Evolutionary conservation across 805 yeast genomes (phyloP).

Genomic region (Wickerhamomyces sydowiorum): DNA sequence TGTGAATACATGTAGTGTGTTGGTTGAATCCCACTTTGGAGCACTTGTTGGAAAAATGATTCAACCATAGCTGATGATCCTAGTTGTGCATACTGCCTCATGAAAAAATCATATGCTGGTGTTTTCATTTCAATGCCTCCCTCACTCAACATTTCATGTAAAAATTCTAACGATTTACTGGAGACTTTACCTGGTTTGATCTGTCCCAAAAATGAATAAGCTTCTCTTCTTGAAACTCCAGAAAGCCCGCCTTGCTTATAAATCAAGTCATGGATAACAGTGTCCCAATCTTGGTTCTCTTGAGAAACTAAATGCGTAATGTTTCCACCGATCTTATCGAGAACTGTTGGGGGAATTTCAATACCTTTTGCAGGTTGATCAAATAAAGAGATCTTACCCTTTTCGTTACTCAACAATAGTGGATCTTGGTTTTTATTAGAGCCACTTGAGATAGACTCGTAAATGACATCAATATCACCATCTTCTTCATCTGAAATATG

Average conservation of each 20-base stretch:
- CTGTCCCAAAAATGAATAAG: slow-evolving; percentile 27
- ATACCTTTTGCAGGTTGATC: slow-evolving; percentile 20
- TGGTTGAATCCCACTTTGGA: slow-evolving; percentile 20
- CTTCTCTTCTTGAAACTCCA: slow-evolving; percentile 25
- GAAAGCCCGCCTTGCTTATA: slow-evolving; percentile 28
- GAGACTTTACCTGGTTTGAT: slow-evolving; percentile 32
- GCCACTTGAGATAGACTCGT: background rate
- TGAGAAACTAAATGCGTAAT: slow-evolving; percentile 33
- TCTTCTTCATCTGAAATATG: background rate
- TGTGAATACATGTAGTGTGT: slow-evolving; percentile 35
- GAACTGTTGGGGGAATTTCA: slow-evolving; percentile 29
- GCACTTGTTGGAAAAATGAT: slow-evolving; percentile 21
- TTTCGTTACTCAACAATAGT: background rate
- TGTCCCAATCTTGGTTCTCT: slow-evolving; percentile 38
- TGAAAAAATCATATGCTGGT: slow-evolving; percentile 25
- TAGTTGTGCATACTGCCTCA: slow-evolving; percentile 29
- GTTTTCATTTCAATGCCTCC: slow-evolving; percentile 16
- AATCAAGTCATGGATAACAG: slow-evolving; percentile 21
- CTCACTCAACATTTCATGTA: slow-evolving; percentile 28
- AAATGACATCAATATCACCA: slow-evolving; percentile 1
- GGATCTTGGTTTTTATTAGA: background rate
- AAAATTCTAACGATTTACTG: slow-evolving; percentile 19
- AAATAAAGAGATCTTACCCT: slow-evolving; percentile 10
- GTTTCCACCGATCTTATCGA: slow-evolving; percentile 35
- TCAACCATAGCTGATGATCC: slow-evolving; percentile 26